Evolutionary conservation across 768 basidiomycete species (phyloP).

Genomic region (Tylopilus plumbeoviolaceoides): DNA sequence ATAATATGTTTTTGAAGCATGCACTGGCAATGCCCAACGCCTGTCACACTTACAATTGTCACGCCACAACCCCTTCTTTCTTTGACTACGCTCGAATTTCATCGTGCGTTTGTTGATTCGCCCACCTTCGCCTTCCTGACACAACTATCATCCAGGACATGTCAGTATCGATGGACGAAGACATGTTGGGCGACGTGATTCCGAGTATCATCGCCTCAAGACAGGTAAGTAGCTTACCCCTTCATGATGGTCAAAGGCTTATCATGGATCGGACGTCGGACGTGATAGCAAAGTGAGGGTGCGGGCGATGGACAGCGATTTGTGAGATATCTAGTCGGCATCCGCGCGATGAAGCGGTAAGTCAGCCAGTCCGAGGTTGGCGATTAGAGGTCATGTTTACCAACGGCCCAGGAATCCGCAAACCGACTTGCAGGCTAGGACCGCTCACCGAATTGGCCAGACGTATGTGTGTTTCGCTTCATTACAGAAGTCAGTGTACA

Average conservation of each 20-base stretch:
- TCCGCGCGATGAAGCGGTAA: no score
- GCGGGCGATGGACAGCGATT: conserved; percentile 84
- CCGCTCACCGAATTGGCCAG: conserved; percentile 95
- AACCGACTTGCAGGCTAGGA: conserved; percentile 98
- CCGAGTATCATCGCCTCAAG: conserved; percentile 90
- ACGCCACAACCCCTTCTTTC: conserved; percentile 22
- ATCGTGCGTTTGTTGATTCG: conserved; percentile 15
- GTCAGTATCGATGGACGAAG: conserved; percentile 49
- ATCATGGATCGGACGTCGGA: conserved; percentile 21
- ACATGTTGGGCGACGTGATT: conserved; percentile 86
- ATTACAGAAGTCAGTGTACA: conserved; percentile 77
- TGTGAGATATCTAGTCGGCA: conserved; percentile 45
- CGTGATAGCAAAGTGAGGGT: conserved; percentile 56
- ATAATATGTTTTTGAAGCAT: no score
- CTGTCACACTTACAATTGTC: conserved; percentile 7
- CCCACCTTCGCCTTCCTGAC: neutral
- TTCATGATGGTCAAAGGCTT: conserved; percentile 1
- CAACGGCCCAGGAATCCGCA: conserved; percentile 79
- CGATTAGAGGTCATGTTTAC: neutral
- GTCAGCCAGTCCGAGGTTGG: no score
- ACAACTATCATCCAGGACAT: conserved; percentile 10
- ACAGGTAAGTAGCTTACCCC: conserved; percentile 49
- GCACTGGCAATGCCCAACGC: no score
- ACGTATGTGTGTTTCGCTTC: conserved; percentile 89
- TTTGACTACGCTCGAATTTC: conserved; percentile 26